Evolutionary conservation across 208 protist species (phyloP).

Genomic region (Wallacemonas rigidus): DNA sequence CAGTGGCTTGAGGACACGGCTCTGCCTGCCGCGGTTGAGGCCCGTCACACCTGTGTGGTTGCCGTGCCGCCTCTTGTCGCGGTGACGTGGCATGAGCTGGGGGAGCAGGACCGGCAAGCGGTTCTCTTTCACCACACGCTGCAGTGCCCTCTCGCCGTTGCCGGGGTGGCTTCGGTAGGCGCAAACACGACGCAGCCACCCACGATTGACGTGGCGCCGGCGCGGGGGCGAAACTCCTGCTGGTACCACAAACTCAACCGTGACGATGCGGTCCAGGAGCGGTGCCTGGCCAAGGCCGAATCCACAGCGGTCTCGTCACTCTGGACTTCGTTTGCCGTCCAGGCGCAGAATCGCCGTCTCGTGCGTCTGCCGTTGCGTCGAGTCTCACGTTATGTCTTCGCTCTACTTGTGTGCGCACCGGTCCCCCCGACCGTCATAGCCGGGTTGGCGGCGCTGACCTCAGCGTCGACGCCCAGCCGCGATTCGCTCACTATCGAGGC

Average conservation of each 20-base stretch:
- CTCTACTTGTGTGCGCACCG: slow-evolving; percentile 38
- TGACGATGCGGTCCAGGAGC: neutral
- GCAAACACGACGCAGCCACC: slow-evolving; percentile 11
- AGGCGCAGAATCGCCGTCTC: slow-evolving; percentile 28
- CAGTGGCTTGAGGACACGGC: slow-evolving; percentile 12
- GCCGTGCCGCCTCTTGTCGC: slow-evolving; percentile 49
- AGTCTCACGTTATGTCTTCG: slow-evolving; percentile 49
- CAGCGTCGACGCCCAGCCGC: neutral
- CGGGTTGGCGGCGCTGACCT: neutral
- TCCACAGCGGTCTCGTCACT: neutral
- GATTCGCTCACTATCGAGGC: slow-evolving; percentile 23
- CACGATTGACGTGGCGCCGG: slow-evolving; percentile 8
- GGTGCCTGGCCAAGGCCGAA: neutral
- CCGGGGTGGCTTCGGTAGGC: neutral
- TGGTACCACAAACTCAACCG: neutral
- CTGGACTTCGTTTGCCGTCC: slow-evolving; percentile 21
- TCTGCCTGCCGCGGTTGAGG: slow-evolving; percentile 24
- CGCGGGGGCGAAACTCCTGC: neutral
- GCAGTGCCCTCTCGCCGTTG: slow-evolving; percentile 30
- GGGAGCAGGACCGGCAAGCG: slow-evolving; percentile 24
- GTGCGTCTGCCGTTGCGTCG: slow-evolving; percentile 46
- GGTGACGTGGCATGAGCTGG: slow-evolving; percentile 27
- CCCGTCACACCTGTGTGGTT: slow-evolving; percentile 32
- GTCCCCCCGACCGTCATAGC: slow-evolving; percentile 23
- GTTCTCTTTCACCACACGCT: slow-evolving; percentile 44